Evolutionary conservation across 345 rosid species (phyloP).

Genomic region (Isatis tinctoria): DNA sequence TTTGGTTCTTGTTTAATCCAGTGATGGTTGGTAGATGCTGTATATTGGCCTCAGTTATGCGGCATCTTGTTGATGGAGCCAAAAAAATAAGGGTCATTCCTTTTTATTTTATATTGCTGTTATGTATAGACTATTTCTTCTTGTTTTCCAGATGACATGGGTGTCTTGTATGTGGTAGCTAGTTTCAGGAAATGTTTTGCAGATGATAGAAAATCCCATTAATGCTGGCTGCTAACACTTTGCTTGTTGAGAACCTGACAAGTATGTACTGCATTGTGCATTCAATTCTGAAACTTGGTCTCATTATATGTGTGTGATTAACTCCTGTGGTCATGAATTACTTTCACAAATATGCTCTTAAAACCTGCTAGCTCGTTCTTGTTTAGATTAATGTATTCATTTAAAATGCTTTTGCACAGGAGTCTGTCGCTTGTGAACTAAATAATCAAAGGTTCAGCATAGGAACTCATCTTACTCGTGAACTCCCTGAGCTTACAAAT

Average conservation of each 20-base stretch:
- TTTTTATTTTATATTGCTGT: no score
- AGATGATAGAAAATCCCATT: not conserved
- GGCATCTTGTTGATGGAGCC: not conserved
- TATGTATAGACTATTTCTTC: no score
- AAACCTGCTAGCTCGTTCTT: not conserved
- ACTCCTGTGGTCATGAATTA: not conserved
- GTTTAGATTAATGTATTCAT: not conserved
- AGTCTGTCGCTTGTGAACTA: constrained; percentile 32
- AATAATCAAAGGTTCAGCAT: constrained; percentile 22
- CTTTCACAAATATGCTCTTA: not conserved
- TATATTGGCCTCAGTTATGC: not conserved
- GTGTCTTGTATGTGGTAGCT: constrained; percentile 10
- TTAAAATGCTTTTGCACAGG: constrained; percentile 42
- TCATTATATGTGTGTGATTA: not conserved
- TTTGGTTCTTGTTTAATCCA: not conserved
- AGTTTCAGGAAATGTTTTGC: not conserved
- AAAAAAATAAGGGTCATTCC: not conserved
- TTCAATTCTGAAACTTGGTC: not conserved
- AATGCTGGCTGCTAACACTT: not conserved
- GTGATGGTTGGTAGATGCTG: constrained; percentile 1
- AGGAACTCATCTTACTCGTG: constrained; percentile 38
- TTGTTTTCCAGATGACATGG: not conserved
- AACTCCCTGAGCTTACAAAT: constrained; percentile 27
- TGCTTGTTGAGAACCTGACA: not conserved
- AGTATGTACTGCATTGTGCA: not conserved